Conservation (phyloP, 176 grass and related monocot genomes). For the Musa schizocarpa region DNA sequence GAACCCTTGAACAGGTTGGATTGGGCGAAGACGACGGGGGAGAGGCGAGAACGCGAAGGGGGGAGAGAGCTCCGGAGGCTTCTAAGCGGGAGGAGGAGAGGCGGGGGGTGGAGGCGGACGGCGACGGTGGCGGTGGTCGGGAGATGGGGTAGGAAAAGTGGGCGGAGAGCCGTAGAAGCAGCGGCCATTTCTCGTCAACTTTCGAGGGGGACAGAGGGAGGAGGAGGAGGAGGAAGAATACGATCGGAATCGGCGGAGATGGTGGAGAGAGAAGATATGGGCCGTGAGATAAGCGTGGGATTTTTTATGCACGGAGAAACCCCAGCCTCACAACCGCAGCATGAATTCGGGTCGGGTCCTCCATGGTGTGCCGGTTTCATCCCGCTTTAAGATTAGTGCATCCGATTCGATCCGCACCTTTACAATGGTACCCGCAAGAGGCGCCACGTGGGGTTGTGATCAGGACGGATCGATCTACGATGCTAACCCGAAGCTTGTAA, state of each 20-base stretch:
- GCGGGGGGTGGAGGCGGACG: background rate
- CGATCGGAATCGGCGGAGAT: background rate
- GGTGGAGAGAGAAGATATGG: too few species aligned
- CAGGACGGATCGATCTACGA: too few species aligned
- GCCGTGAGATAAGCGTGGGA: too few species aligned
- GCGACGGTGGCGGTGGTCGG: background rate
- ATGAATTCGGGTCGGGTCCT: too few species aligned
- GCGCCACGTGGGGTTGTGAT: too few species aligned
- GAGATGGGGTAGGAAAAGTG: background rate
- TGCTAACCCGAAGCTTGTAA: too few species aligned
- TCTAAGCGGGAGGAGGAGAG: background rate
- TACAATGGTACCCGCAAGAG: too few species aligned
- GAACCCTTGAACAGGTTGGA: slow-evolving; percentile 55
- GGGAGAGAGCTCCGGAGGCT: background rate
- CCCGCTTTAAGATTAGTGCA: background rate
- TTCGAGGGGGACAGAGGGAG: background rate
- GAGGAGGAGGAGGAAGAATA: background rate
- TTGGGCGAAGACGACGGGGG: slow-evolving; percentile 39
- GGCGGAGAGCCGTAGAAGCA: background rate
- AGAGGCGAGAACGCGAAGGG: background rate
- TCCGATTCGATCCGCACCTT: background rate
- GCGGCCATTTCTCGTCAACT: background rate
- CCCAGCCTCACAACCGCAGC: too few species aligned
- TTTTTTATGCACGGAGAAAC: too few species aligned
- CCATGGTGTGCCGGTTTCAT: background rate